Evolutionary conservation across 2,329 filamentous ascomycete genomes (phyloP), one percentile per base, ranked within the genome.

Genomic region (Epichloe uncinata): DNA sequence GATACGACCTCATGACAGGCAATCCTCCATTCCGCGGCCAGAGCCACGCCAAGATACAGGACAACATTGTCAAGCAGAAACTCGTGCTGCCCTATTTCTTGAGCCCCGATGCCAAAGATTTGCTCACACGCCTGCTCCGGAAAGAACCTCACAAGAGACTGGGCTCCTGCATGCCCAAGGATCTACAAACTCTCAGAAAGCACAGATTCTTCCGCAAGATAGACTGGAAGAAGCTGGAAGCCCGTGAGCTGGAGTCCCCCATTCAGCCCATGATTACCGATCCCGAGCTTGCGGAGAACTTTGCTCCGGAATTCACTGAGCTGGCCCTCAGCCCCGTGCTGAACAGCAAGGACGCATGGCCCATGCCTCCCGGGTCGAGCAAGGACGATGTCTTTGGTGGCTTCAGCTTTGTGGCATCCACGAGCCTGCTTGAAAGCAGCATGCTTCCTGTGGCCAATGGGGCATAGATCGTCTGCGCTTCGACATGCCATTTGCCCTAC

Each of bases 161-260:
- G 0, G 93, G 93, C 4, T 81, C 82, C 52, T 84, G 85, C 64
- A 95, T 94, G 82, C 84, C 86, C 42, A 91, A 90, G 68, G 93
- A 98, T 57, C 71, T 98, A 46, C 74, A 79, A 49, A 83, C 76
- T 0, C 85, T 98, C 69, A 95, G 95, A 74, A 82, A 83, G 55
- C 93, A 98, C 64, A 81, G 93, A 9, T 98, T 98, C 74, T 98
- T 98, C 78, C 82, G 87, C 62, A 93, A 88, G 71, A 94, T 98
- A 61, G 84, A 98, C 69, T 98, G 93, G 93, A 84, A 82, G 68
- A 84, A 82, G 59, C 77, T 98, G 13, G 88, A 85, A 54, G 81
- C 79, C 30, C 79, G 91, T 36, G 87, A 96, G 66, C 58, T 95
- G 44, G 84, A 87, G 58, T 86, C 93, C 1, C 93, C 93, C 0